Base-by-base conservation (phyloP, 805 yeast genomes). In the Ascoidea asiatica region DNA sequence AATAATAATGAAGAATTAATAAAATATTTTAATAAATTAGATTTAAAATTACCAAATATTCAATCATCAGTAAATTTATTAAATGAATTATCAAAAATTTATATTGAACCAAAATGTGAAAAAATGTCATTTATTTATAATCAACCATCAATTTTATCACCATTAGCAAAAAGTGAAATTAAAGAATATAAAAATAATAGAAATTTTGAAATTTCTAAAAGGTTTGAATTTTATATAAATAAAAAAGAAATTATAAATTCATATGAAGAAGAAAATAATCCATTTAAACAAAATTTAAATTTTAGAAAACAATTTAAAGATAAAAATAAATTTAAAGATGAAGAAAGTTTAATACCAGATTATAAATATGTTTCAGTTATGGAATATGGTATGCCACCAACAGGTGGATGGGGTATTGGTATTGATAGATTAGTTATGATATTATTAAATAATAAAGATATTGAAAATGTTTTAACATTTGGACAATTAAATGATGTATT, bases 371-470 rank as follows among this genome's bases (percentile, higher is more conserved):
- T 88, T 1, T 70, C 73, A 39, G 74, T 80, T 15, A 79, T 92
- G 89, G 90, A 86, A 56, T 85, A 81, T 72, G 97, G 95, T 1
- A 72, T 92, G 64, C 97, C 97, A 3, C 98, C 98, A 58, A 92
- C 97, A 56, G 97, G 95, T 65, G 98, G 98, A 56, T 90, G 97
- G 97, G 98, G 98, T 57, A 82, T 95, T 70, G 98, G 98, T 76
- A 89, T 90, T 55, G 98, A 90, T 69, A 83, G 98, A 74, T 64
- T 90, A 61, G 78, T 80, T 43, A 87, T 90, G 97, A 60, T 86
- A 18, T 63, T 90, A 29, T 71, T 82, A 4, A 79, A 75, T 0
- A 62, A 72, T 38, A 64, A 64, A 19, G 66, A 95, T 22, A 88
- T 92, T 17, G 90, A 81, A 44, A 74, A 75, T 11, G 94, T 87